Evolutionary conservation across 1,284 basidiomycete genomes (phyloP), one percentile per base, ranked within the genome.

Genomic region (Retiboletus flavoniger): DNA sequence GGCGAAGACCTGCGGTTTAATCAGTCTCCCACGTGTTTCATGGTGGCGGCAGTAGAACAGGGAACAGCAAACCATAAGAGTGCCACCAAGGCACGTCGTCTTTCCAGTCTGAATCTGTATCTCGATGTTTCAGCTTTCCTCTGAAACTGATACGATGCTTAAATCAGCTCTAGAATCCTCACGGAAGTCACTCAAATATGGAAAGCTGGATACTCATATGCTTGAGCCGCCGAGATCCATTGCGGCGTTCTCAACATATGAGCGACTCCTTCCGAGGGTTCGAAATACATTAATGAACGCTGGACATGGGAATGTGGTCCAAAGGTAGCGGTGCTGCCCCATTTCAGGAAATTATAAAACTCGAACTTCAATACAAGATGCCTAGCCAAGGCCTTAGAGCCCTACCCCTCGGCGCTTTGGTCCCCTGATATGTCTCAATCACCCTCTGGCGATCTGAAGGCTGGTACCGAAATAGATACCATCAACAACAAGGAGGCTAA

Each of bases 331-430:
- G 21, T 19, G 21, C 11, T 32, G 16, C 43, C 48, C 50, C 7
- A 35, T 57, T 63, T 63, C 62, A 43, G 38, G 19, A 16, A n/a
- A 24, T 7, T 7, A 8, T 21, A 24, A 6, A 39, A 21, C 31
- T 7, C 40, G 19, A n/a, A n/a, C n/a, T n/a, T n/a, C n/a, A 57
- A 40, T 58, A 63, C 28, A 21, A 47, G 46, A 48, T 19, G 21
- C 19, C 8, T 13, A 7, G 41, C 17, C 29, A 46, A 4, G 17
- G 32, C 26, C 21, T 35, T 26, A 31, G 17, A 28, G 1, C n/a
- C 42, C 16, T 29, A 24, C 13, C 29, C 35, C 24, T 26, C 43
- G 2, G 9, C n/a, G 1, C 36, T 39, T 44, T 35, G 7, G 26
- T 26, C 11, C 31, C 6, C 41, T 31, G 7, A 11, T 13, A 60